A percentile compares a stretch with the other conserved stretches of the same genome.
Evolutionary conservation across 2,329 filamentous ascomycete genomes (phyloP).

Genomic region (Stagonosporopsis tanaceti): DNA sequence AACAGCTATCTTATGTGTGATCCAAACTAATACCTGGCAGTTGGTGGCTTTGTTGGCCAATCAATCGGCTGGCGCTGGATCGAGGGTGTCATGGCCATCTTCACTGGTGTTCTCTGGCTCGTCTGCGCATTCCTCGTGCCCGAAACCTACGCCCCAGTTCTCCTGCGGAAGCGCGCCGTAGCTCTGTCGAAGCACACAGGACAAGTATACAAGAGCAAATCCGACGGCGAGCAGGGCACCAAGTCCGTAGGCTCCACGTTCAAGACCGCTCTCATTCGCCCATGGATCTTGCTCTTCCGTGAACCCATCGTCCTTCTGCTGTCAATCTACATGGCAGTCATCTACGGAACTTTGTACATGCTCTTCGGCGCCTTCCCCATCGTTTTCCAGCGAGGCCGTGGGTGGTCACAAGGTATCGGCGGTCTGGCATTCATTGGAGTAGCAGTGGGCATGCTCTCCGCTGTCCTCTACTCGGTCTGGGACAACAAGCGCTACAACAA

Average conservation of each 20-base stretch:
- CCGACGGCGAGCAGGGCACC: slow-evolving; percentile 13
- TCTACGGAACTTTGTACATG: slow-evolving; percentile 57
- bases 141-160: slow-evolving; percentile 68
- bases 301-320: slow-evolving; percentile 34
- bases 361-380: slow-evolving; percentile 60
- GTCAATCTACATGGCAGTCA: slow-evolving; percentile 36
- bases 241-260: slow-evolving; percentile 7
- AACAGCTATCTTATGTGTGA: too few species aligned
- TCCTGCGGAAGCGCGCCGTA: slow-evolving; percentile 67
- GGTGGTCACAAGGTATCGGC: slow-evolving; percentile 49
- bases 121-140: slow-evolving; percentile 51
- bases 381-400: slow-evolving; percentile 46
- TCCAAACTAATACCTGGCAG: slow-evolving; percentile 44
- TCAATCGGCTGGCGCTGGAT: slow-evolving; percentile 39
- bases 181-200: slow-evolving; percentile 68
- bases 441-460: slow-evolving; percentile 26
- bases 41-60: slow-evolving; percentile 28
- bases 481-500: slow-evolving; percentile 48
- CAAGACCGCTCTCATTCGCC: slow-evolving; percentile 33
- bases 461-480: slow-evolving; percentile 38
- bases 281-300: slow-evolving; percentile 29
- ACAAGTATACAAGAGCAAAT: slow-evolving; percentile 61
- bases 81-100: slow-evolving; percentile 63
- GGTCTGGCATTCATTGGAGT: slow-evolving; percentile 46
- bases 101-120: slow-evolving; percentile 51